phyloP scores from a whole-genome alignment of 192 early-diverging fungal species.

The Entophlyctis helioformis region DNA sequence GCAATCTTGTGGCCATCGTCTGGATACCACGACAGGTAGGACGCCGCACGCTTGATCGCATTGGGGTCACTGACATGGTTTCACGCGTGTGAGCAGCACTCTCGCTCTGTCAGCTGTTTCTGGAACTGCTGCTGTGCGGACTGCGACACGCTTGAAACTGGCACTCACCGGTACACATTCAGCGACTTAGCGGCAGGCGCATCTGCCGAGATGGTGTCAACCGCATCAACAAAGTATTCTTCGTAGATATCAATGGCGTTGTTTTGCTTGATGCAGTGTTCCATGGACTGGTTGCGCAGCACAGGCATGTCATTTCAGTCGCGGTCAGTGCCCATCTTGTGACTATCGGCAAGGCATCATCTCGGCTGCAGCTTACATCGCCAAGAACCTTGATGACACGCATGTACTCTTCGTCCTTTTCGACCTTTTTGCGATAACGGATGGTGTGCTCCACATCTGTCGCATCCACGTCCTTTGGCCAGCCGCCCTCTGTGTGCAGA shows the following conservation, averaged over 20 bases:
- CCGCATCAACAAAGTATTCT: slow-evolving; percentile 42
- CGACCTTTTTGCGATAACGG: slow-evolving; percentile 49
- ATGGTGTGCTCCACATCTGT: slow-evolving; percentile 52
- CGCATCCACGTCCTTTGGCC: slow-evolving; percentile 53
- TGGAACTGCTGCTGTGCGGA: no score
- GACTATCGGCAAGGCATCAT: no score
- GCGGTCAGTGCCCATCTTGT: background rate
- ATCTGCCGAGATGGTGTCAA: slow-evolving; percentile 25
- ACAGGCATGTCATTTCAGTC: background rate
- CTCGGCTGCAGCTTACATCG: slow-evolving; percentile 9
- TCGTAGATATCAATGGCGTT: slow-evolving; percentile 58
- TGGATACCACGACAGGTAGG: slow-evolving; percentile 49
- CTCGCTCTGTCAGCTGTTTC: no score
- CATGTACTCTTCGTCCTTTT: slow-evolving; percentile 55
- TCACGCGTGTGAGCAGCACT: no score
- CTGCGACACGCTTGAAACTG: background rate
- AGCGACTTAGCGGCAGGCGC: slow-evolving; percentile 39
- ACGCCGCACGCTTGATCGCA: slow-evolving; percentile 32
- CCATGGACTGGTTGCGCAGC: slow-evolving; percentile 29
- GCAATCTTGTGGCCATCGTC: slow-evolving; percentile 50
- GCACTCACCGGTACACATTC: slow-evolving; percentile 43
- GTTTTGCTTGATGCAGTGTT: slow-evolving; percentile 54
- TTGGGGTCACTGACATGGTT: slow-evolving; percentile 48
- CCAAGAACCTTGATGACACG: slow-evolving; percentile 35
- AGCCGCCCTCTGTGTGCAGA: slow-evolving; percentile 44